These are phyloP conservation scores for Microdochium bolleyi DNA, from an alignment of 2,329 filamentous ascomycete genomes.

Conservation along the genomic window DNA sequence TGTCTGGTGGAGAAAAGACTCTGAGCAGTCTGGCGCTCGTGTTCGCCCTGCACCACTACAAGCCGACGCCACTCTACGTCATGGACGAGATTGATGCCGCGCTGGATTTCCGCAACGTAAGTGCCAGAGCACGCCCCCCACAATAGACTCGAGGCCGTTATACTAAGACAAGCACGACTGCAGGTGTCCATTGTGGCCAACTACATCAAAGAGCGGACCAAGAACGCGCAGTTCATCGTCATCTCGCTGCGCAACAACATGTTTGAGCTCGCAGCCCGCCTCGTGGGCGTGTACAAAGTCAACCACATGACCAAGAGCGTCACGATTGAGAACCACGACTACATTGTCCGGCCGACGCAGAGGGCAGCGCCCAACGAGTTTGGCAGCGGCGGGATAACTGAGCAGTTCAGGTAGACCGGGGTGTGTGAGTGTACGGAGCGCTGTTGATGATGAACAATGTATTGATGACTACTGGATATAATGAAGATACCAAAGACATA, in stretches of 20 bases:
- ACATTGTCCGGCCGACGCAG: constrained; percentile 35
- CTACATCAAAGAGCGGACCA: constrained; percentile 98
- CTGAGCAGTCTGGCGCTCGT: constrained; percentile 86
- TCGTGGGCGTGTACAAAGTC: constrained; percentile 98
- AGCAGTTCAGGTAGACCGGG: not conserved
- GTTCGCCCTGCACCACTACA: constrained; percentile 97
- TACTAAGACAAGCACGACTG: not conserved
- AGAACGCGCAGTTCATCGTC: constrained; percentile 98
- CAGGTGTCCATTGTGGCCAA: constrained; percentile 95
- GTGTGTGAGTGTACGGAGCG: not conserved
- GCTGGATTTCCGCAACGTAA: constrained; percentile 93
- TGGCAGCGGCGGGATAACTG: not conserved
- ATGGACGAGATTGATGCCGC: constrained; percentile 99
- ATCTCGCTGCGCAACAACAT: constrained; percentile 98
- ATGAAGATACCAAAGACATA: not conserved
- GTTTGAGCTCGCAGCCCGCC: constrained; percentile 93
- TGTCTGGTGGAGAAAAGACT: constrained; percentile 96
- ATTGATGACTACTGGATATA: not conserved
- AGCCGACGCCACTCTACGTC: constrained; percentile 93
- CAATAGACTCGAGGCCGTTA: not conserved
- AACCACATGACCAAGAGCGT: constrained; percentile 97
- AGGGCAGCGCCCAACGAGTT: not conserved
- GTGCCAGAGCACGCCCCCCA: constrained; percentile 24
- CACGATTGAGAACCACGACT: constrained; percentile 79
- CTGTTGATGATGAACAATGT: not conserved